These are phyloP conservation scores for Staphylotrichum tortipilum DNA, from an alignment of 495 filamentous ascomycete species.

Conservation along the genomic window DNA sequence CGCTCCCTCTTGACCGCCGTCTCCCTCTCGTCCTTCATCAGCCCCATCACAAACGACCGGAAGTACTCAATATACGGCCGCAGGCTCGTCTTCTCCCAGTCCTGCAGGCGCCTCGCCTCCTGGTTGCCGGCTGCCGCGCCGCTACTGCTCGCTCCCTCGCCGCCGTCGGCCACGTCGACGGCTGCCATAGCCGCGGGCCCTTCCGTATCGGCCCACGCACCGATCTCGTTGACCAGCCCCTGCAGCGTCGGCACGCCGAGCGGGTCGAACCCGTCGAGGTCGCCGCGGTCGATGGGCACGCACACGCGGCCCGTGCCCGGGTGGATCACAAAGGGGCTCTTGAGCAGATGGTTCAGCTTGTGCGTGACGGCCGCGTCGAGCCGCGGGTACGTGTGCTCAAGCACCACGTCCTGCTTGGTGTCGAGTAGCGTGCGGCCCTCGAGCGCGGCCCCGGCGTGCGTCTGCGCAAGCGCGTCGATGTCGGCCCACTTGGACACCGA, in stretches of 20 bases:
- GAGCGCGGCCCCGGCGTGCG: conserved; percentile 47
- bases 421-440: conserved; percentile 63
- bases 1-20: conserved; percentile 65
- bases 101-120: conserved; percentile 45
- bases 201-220: conserved; percentile 44
- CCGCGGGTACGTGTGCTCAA: conserved; percentile 97
- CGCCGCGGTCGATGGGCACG: conserved; percentile 75
- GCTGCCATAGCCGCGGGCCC: neutral
- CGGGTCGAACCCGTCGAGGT: conserved; percentile 75
- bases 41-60: conserved; percentile 61
- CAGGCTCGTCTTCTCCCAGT: conserved; percentile 95
- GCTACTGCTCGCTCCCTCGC: too few species aligned
- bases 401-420: conserved; percentile 84
- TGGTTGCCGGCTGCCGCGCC: too few species aligned
- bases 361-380: conserved; percentile 95
- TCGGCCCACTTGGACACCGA: conserved; percentile 83
- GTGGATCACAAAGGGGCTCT: conserved; percentile 92
- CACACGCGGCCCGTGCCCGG: conserved; percentile 89
- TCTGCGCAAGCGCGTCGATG: conserved; percentile 75
- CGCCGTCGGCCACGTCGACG: conserved; percentile 48
- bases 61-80: conserved; percentile 91
- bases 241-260: conserved; percentile 79
- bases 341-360: conserved; percentile 94
- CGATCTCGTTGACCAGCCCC: conserved; percentile 69
- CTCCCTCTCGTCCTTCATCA: conserved; percentile 71